Percentiles rank a stretch among this genome's conserved stretches.
Conservation (phyloP, 208 protist species). For the Trypanosomatidae sp. region DNA sequence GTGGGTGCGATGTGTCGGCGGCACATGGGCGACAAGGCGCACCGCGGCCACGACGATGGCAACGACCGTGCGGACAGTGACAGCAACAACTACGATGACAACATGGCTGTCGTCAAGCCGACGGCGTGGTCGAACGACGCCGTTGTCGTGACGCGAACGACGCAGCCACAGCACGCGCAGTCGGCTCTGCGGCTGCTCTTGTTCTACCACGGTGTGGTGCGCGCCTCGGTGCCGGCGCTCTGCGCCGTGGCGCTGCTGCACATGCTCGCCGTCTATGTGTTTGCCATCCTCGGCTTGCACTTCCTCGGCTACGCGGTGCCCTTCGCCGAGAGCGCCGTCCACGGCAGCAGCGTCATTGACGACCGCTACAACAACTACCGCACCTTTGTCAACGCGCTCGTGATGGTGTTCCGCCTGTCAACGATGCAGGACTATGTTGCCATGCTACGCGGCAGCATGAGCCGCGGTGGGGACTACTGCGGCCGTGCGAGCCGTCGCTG, state of each 20-base stretch:
- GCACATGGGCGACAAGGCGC: too few species aligned
- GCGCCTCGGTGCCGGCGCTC: slow-evolving; percentile 44
- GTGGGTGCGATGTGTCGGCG: too few species aligned
- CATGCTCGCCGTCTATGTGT: slow-evolving; percentile 78
- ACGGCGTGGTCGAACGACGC: too few species aligned
- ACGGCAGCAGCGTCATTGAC: slow-evolving; percentile 56
- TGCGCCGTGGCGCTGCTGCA: slow-evolving; percentile 73
- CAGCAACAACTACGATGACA: too few species aligned
- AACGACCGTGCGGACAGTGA: too few species aligned
- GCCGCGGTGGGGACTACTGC: slow-evolving; percentile 30
- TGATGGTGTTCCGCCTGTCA: slow-evolving; percentile 78
- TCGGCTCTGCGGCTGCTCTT: slow-evolving; percentile 5
- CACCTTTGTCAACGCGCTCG: slow-evolving; percentile 72
- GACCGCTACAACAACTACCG: slow-evolving; percentile 77
- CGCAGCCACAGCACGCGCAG: background rate
- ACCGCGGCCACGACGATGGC: too few species aligned
- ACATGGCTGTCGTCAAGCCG: too few species aligned
- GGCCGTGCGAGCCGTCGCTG: slow-evolving; percentile 24
- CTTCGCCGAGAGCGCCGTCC: slow-evolving; percentile 43
- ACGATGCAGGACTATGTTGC: slow-evolving; percentile 83
- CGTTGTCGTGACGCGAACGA: too few species aligned
- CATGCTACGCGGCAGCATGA: slow-evolving; percentile 68
- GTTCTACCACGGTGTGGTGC: slow-evolving; percentile 54
- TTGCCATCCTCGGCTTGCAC: slow-evolving; percentile 80
- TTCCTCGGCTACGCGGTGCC: slow-evolving; percentile 74